Evolutionary conservation across 2,329 filamentous ascomycete species (phyloP).

Genomic region (Microascus cirrosus): DNA sequence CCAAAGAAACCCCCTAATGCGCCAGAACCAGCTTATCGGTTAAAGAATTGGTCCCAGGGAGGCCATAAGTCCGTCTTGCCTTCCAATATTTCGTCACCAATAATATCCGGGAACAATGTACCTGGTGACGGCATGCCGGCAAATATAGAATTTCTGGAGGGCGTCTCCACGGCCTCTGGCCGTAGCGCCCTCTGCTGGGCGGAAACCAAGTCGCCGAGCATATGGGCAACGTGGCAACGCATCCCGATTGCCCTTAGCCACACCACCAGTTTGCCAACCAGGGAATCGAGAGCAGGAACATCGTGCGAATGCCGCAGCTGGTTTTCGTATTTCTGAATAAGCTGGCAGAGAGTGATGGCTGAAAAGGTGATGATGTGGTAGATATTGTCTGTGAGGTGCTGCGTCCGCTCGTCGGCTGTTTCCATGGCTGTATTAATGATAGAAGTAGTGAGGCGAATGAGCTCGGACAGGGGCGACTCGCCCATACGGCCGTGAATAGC

Average conservation of each 20-base stretch:
- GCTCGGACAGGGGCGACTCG: constrained; percentile 10
- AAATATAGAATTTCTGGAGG: background rate
- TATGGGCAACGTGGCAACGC: constrained; percentile 13
- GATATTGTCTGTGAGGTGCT: constrained; percentile 17
- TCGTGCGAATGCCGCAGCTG: constrained; percentile 9
- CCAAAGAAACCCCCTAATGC: too few species aligned
- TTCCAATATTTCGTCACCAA: background rate
- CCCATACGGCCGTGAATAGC: constrained; percentile 8
- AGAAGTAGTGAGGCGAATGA: constrained; percentile 11
- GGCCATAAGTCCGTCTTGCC: background rate
- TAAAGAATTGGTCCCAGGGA: background rate
- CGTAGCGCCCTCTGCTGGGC: background rate
- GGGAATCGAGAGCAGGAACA: constrained; percentile 7
- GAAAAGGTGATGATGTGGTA: constrained; percentile 17
- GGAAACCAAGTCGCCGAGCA: constrained; percentile 11
- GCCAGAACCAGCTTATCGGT: background rate
- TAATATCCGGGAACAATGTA: background rate
- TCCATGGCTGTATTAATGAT: constrained; percentile 18
- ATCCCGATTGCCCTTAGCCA: constrained; percentile 14
- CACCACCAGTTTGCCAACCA: constrained; percentile 9
- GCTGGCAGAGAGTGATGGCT: constrained; percentile 12
- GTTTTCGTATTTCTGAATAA: constrained; percentile 12
- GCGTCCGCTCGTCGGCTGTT: constrained; percentile 15
- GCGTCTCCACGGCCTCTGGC: background rate
- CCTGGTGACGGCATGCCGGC: background rate